Percentiles rank a stretch among this genome's conserved stretches.
Evolutionary conservation across 129 eudicot species (phyloP).

Genomic region (Flaveria brownii): DNA sequence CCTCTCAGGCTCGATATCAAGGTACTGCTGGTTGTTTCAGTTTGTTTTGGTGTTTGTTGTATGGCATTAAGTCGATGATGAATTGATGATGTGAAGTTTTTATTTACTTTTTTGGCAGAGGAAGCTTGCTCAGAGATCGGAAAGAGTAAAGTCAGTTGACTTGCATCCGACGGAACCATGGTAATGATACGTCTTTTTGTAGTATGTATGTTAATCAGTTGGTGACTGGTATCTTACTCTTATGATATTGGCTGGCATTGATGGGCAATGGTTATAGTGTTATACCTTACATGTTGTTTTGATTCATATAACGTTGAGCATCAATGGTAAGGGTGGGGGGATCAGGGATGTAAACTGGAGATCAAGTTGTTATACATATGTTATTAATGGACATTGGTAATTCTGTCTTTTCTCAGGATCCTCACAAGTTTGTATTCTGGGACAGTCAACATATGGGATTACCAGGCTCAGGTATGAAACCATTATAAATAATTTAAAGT

Average conservation of each 20-base stretch:
- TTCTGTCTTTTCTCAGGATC: conserved; percentile 48
- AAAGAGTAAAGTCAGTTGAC: conserved; percentile 89
- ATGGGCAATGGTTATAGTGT: not conserved
- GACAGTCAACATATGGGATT: conserved; percentile 84
- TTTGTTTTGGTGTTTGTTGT: not conserved
- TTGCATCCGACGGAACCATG: conserved; percentile 97
- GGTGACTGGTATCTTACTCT: not conserved
- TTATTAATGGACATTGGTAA: not conserved
- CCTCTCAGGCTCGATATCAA: conserved; percentile 93
- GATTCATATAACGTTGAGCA: not conserved
- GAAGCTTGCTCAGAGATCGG: conserved; percentile 85
- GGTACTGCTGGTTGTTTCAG: conserved; percentile 44
- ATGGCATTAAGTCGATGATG: not conserved
- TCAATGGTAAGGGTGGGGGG: not conserved
- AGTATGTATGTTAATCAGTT: not conserved
- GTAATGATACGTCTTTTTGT: conserved; percentile 34
- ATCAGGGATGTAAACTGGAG: not conserved
- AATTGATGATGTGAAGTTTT: conserved; percentile 22
- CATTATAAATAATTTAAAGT: not conserved
- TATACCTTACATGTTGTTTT: not conserved
- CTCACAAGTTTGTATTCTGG: conserved; percentile 88
- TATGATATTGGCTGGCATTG: conserved; percentile 9
- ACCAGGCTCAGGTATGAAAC: conserved; percentile 73
- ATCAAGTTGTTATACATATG: not conserved
- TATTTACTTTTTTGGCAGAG: conserved; percentile 51